Conservation (phyloP, 306 rosid species). For the Glycine tomentella region DNA sequence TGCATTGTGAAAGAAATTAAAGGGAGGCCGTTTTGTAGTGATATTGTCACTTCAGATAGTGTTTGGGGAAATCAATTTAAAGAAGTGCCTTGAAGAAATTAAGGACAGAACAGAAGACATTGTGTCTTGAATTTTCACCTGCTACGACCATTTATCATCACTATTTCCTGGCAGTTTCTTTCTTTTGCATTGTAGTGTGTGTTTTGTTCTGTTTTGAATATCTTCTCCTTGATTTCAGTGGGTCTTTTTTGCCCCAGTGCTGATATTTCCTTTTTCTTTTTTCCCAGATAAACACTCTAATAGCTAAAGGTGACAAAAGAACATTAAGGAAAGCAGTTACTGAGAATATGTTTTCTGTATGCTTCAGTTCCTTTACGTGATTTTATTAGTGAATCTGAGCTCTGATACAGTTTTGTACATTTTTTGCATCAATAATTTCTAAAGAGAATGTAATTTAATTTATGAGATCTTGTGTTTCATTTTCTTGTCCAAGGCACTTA, state of each 20-base stretch:
- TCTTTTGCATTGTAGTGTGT: conserved; percentile 24
- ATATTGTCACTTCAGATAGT: conserved; percentile 16
- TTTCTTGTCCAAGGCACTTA: conserved; percentile 65
- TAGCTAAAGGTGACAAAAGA: conserved; percentile 81
- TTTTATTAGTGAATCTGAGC: conserved; percentile 26
- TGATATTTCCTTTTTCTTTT: conserved; percentile 35
- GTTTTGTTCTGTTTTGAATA: conserved; percentile 29
- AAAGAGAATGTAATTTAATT: no score
- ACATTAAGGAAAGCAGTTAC: conserved; percentile 84
- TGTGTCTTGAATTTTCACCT: conserved; percentile 19
- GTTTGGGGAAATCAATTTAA: conserved; percentile 26
- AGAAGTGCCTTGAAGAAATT: conserved; percentile 20
- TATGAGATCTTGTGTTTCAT: conserved; percentile 22
- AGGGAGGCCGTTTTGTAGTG: neutral
- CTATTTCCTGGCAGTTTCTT: conserved; percentile 24
- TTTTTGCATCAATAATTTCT: conserved; percentile 30
- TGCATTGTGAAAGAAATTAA: conserved; percentile 21
- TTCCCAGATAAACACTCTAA: conserved; percentile 76
- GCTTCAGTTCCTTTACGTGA: conserved; percentile 54
- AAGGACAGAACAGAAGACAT: conserved; percentile 4
- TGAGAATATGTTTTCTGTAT: conserved; percentile 91
- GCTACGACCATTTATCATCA: conserved; percentile 16
- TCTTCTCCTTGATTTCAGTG: conserved; percentile 28
- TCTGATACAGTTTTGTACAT: conserved; percentile 15
- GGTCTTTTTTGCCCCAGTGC: conserved; percentile 35